phyloP scores from a whole-genome alignment of 495 filamentous ascomycete genomes.

The Lasiosphaeris hirsuta region DNA sequence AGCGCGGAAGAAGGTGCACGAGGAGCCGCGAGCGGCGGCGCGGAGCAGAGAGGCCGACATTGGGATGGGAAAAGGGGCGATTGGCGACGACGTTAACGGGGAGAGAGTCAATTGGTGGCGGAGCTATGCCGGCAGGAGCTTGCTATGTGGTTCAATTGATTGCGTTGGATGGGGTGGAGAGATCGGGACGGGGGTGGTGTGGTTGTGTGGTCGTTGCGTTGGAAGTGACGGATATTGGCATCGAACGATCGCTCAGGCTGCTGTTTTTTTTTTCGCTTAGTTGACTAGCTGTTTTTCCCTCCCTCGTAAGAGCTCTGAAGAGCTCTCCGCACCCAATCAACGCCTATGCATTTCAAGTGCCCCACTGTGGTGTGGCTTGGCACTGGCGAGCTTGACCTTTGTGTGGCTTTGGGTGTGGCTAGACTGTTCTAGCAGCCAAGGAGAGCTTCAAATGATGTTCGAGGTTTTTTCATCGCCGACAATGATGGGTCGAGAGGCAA shows the following conservation, averaged over 20 bases:
- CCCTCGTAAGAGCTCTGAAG: conserved; percentile 16
- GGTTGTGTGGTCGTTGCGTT: conserved; percentile 2
- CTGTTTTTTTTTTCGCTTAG: conserved; percentile 25
- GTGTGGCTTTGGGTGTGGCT: conserved; percentile 2
- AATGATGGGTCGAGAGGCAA: too few relatives aligned
- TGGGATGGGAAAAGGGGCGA: conserved; percentile 21
- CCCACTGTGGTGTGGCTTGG: background rate
- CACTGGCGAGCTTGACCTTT: background rate
- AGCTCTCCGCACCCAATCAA: conserved; percentile 18
- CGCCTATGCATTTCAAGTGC: background rate
- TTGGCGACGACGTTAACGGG: conserved; percentile 16
- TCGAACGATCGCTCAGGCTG: conserved; percentile 32
- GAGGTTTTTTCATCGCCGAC: background rate
- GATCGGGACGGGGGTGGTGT: too few relatives aligned
- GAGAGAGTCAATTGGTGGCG: conserved; percentile 21
- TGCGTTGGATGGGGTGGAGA: conserved; percentile 5
- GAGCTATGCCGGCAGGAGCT: conserved; percentile 20
- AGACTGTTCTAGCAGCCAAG: background rate
- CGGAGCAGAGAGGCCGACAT: conserved; percentile 68
- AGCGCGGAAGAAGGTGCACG: conserved; percentile 59
- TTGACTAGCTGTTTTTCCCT: conserved; percentile 13
- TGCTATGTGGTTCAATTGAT: conserved; percentile 21
- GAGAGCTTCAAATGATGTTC: background rate
- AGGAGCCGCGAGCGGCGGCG: conserved; percentile 64
- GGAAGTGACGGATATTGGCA: conserved; percentile 26